Base-by-base conservation (phyloP, 2,329 filamentous ascomycete species). In the Chalaropsis thielavioides region DNA sequence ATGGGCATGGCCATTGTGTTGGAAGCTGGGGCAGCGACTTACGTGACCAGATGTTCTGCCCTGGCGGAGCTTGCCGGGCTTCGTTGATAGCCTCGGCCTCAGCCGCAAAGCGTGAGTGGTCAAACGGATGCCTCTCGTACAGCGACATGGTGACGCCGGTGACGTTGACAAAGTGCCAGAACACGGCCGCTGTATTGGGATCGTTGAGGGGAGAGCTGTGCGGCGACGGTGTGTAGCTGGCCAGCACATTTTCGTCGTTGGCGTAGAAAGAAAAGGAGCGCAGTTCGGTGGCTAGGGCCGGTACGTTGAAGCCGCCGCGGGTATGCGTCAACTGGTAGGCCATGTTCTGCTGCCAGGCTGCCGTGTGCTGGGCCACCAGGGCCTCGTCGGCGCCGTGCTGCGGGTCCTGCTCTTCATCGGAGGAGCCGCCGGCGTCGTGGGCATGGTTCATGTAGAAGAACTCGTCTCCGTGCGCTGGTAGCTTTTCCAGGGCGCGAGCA, bases 111-210 rank as follows among this genome's bases (percentile, higher is more conserved):
- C 85, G 80, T 0, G 84, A 81, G 0, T 89, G 82, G 71, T 92
- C 89, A 64, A 85, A 81, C 1, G 89, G 85, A 72, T 92, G 85
- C 63, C 92, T 82, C 74, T 97, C 92, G 72, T 90, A 96, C 35
- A 95, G 81, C 0, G 92, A 95, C 72, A 97, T 83, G 69, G 84
- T 88, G 0, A 91, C 89, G 0, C 88, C 92, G 1, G 91, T 95
- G 6, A 94, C 87, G 69, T 90, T 88, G 59, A 97, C 85, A 73
- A 96, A 97, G 74, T 97, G 91, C 73, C 87, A 87, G 73, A 97
- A 97, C 6, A 96, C 85, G 38, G 86, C 82, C 15, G 90, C 87
- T 11, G 90, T 92, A 68, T 87, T 86, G 2, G 84, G 82, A 69
- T 96, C 90, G 69, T 86, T 89, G 35, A 96, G 77, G 40, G 92